Base-by-base conservation (phyloP, 192 early-diverging fungal species). In the Blastocladiella britannica region DNA sequence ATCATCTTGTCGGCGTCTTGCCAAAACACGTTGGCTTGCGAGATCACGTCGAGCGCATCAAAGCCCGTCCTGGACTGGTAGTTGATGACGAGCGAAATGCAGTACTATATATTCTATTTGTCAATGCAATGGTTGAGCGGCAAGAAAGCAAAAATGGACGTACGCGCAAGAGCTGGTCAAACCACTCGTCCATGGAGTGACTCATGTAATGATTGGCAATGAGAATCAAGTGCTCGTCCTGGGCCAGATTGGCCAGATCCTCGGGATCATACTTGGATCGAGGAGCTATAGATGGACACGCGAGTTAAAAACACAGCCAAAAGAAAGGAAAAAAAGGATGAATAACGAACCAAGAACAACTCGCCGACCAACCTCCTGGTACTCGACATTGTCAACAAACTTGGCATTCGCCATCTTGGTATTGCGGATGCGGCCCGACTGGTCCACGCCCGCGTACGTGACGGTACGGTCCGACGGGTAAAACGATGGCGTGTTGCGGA, bases 1-100 rank as follows among this genome's bases (percentile, higher is more conserved):
- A 57, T 26, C 25, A 58, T 53, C 60, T 56, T 53, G n/a, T 24
- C 26, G 51, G 65, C 61, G 52, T 76, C 66, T 51, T 73, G 67
- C 51, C 59, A 75, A 53, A 68, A 80, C 3, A 80, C 67, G 43
- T 70, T 72, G 2, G 78, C 70, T 30, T 80, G 70, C 24, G 62
- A 63, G 0, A 72, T 69, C 12, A 67, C 54, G 55, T 74, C 67
- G 25, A 80, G 62, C 0, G 61, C 60, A 6, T 56, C 30, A n/a
- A 67, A 67, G 1, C 71, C 75, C 23, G 73, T 70, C 37, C 73
- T 67, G n/a, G 69, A 63, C 37, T 62, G 67, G 29, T 65, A 64
- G 18, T 72, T 70, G 31, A 62, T 54, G 1, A 62, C 64, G 5
- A 78, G 62, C 6, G 61, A 57, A 28, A 65, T 64, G 0, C 70